These are phyloP conservation scores for Eucalyptus leucophloia DNA, from an alignment of 345 rosid species.

Conservation along the genomic window DNA sequence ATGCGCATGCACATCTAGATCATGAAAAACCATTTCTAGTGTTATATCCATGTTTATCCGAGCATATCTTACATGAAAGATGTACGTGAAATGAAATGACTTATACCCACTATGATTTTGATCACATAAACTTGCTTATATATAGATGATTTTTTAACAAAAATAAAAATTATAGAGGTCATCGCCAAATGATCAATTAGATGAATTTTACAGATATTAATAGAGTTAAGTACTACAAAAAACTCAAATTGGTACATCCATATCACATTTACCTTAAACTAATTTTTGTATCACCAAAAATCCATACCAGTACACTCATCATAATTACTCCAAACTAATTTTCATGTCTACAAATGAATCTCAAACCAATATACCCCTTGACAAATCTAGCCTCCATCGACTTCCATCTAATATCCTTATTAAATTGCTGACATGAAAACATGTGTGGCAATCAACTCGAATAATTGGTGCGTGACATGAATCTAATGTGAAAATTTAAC, in stretches of 20 bases:
- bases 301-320: too few species aligned
- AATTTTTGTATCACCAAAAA: background rate
- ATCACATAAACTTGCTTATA: background rate
- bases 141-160: background rate
- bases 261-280: background rate
- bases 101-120: background rate
- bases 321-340: too few species aligned
- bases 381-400: background rate
- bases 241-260: background rate
- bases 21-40: background rate
- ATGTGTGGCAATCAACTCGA: background rate
- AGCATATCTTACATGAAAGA: background rate
- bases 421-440: background rate
- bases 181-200: background rate
- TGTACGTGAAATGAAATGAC: background rate
- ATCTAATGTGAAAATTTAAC: background rate
- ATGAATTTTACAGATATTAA: background rate
- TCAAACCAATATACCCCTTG: rapidly evolving
- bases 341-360: too few species aligned
- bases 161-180: background rate
- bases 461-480: background rate
- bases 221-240: background rate
- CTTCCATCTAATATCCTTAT: background rate
- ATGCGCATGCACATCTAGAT: background rate
- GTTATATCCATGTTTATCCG: background rate